A percentile compares a stretch with the other conserved stretches of the same genome.
phyloP scores from a whole-genome alignment of 2,329 filamentous ascomycete species.

The Lizonia empirigonia region DNA sequence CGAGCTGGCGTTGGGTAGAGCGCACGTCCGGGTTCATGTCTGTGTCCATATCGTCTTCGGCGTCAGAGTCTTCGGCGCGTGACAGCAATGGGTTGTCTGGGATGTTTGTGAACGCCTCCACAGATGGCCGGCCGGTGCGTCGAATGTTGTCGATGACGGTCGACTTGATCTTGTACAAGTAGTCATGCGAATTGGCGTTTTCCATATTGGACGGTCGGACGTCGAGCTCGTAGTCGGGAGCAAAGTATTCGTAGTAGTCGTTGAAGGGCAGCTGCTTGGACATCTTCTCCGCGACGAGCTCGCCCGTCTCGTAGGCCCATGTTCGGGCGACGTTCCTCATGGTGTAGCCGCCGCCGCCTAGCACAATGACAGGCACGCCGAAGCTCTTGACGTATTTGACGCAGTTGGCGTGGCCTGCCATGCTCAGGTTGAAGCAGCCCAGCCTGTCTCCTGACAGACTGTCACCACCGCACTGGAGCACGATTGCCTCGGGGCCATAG shows the following conservation, averaged over 20 bases:
- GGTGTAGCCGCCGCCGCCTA: conserved; percentile 72
- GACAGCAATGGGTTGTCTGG: conserved; percentile 59
- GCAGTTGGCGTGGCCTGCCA: conserved; percentile 73
- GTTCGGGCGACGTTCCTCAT: conserved; percentile 70
- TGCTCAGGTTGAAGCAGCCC: conserved; percentile 73
- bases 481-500: conserved; percentile 70
- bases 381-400: conserved; percentile 73
- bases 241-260: conserved; percentile 88
- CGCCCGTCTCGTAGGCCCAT: conserved; percentile 72
- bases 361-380: conserved; percentile 67
- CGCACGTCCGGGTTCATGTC: conserved; percentile 85
- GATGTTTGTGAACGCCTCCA: conserved; percentile 57
- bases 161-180: conserved; percentile 69
- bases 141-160: conserved; percentile 71
- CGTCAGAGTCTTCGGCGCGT: conserved; percentile 67
- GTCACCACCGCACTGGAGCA: conserved; percentile 72
- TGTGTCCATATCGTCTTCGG: conserved; percentile 74
- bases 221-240: conserved; percentile 71
- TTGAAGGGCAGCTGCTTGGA: conserved; percentile 87
- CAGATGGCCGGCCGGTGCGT: conserved; percentile 65
- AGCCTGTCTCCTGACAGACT: conserved; percentile 70
- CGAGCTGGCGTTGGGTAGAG: conserved; percentile 80
- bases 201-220: conserved; percentile 75
- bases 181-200: conserved; percentile 71
- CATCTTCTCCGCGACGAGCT: conserved; percentile 83